Base-by-base conservation (phyloP, 768 basidiomycete genomes). In the Neoboletus subvelutipes region DNA sequence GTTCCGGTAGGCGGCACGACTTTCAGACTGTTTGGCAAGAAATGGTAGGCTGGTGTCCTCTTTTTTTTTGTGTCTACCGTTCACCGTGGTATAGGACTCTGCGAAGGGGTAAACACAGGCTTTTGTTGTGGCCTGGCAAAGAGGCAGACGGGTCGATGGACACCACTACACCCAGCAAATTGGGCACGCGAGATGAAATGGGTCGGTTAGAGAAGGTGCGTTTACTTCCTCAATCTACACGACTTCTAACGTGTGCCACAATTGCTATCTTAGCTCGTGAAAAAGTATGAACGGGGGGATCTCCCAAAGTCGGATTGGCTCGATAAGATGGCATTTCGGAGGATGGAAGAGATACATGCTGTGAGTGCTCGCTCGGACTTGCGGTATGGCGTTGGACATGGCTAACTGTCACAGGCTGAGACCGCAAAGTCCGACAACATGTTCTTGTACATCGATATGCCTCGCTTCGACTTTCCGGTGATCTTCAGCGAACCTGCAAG, bases 391-490 rank as follows among this genome's bases (percentile, higher is more conserved):
- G 29, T 59, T 41, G 20, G 15, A 50, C 49, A 22, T 24, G 41
- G n/a, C 40, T 47, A 7, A 49, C 43, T 34, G 7, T 33, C n/a
- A 0, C 60, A 98, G 93, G 86, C 87, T 7, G 95, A 97, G 73
- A 86, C 93, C 0, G 86, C 86, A 61, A 95, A 94, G 71, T 96
- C 94, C 1, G 86, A 94, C 56, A 91, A 93, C 64, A 78, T 98
- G n/a, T 98, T 92, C 71, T 81, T 98, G 12, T 98, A 98, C 71
- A 87, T 98, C 43, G 97, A 98, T 75, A 71, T 98, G 26, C 97
- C 95, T 1, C 84, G 93, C 36, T 99, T 98, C 68, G 96, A 98
- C 69, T 98, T 98, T 68, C 97, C 97, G 0, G 89, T 99, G 20
- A 87, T 98, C 53, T 99, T 90, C 71, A 92, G 88, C 61, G 96